A percentile compares a stretch with the other conserved stretches of the same genome.
phyloP scores from a whole-genome alignment of 306 rosid species.

The Pueraria montana region DNA sequence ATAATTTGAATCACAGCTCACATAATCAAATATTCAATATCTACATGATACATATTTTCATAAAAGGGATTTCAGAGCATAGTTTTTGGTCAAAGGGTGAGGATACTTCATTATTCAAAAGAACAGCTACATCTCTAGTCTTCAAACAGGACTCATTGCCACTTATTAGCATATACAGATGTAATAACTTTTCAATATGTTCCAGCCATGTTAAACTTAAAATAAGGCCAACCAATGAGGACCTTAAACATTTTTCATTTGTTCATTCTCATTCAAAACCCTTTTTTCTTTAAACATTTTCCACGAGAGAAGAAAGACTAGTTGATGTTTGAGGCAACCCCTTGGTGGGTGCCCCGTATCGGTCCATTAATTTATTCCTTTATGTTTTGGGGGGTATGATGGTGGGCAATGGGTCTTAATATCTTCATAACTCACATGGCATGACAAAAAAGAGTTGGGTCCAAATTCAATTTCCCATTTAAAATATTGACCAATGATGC shows the following conservation, averaged over 20 bases:
- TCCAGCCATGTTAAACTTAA: neutral
- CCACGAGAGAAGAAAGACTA: neutral
- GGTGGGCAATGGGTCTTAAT: conserved; percentile 30
- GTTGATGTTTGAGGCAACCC: conserved; percentile 16
- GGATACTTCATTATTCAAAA: neutral
- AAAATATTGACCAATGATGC: conserved; percentile 45
- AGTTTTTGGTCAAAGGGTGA: neutral
- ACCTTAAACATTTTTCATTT: conserved; percentile 46
- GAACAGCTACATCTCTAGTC: neutral
- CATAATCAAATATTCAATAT: neutral
- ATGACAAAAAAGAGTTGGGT: conserved; percentile 37
- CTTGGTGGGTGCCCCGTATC: conserved; percentile 19
- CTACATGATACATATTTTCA: neutral
- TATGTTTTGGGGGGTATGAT: neutral
- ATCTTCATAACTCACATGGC: conserved; percentile 44
- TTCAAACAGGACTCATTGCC: neutral
- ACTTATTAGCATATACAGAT: neutral
- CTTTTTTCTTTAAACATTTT: conserved; percentile 22
- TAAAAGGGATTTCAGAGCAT: neutral
- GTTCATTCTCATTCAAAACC: conserved; percentile 30
- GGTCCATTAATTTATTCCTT: conserved; percentile 13
- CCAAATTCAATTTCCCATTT: conserved; percentile 46
- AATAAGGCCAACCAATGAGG: conserved; percentile 43
- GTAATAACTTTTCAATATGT: conserved; percentile 19
- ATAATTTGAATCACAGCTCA: neutral